These are phyloP conservation scores for Skeletonema marinoi DNA, from an alignment of 108 stramenopile species.

Conservation along the genomic window DNA sequence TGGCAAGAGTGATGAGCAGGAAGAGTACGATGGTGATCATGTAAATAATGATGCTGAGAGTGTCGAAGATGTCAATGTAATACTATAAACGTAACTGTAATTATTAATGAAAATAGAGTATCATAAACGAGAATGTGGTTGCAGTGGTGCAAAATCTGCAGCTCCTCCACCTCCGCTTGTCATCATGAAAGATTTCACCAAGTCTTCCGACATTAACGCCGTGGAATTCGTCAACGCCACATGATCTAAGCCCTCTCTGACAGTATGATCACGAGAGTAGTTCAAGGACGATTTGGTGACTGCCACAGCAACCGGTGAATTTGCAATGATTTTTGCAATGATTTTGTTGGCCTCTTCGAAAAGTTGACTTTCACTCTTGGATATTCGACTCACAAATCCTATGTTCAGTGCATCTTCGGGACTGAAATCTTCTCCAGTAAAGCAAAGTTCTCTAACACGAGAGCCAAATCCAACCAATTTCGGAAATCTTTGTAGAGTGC, in stretches of 20 bases:
- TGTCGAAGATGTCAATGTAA: not conserved
- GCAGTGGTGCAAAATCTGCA: constrained; percentile 29
- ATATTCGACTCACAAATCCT: constrained; percentile 72
- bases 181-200: constrained; percentile 54
- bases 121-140: constrained; percentile 40
- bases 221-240: constrained; percentile 69
- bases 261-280: constrained; percentile 74
- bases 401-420: constrained; percentile 60
- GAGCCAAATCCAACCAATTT: constrained; percentile 74
- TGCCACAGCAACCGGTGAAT: constrained; percentile 72
- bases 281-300: constrained; percentile 71
- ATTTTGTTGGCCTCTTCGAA: constrained; percentile 50
- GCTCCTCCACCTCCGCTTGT: constrained; percentile 14
- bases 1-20: not conserved
- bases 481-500: constrained; percentile 78
- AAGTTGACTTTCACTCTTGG: constrained; percentile 27
- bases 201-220: constrained; percentile 77
- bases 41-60: constrained; percentile 2
- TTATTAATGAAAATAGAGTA: not conserved
- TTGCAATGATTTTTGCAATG: constrained; percentile 51
- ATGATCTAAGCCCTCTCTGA: constrained; percentile 76
- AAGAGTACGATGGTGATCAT: constrained; percentile 9
- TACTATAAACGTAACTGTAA: not conserved
- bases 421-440: constrained; percentile 70
- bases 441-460: constrained; percentile 66